Conservation (phyloP, 192 early-diverging fungal species). For the Rhizophagus clarus region DNA sequence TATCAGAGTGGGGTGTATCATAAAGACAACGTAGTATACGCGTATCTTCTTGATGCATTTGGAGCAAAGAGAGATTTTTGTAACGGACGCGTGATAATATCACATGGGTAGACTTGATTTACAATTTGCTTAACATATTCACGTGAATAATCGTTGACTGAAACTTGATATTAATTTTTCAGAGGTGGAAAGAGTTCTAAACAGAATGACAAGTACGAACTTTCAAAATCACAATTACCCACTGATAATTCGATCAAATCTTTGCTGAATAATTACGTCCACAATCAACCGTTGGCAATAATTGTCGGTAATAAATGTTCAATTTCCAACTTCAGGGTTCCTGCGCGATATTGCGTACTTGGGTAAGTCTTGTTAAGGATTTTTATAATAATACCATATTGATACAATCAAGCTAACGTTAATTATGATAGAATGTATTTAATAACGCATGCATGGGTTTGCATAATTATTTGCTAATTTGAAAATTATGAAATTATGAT, state of each 20-base stretch:
- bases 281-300: neutral
- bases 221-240: neutral
- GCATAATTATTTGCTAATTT: neutral
- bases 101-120: neutral
- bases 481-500: neutral
- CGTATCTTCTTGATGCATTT: neutral
- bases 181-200: neutral
- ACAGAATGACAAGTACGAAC: neutral
- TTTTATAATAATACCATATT: neutral
- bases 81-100: neutral
- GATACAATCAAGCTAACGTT: neutral
- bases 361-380: neutral
- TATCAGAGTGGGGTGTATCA: neutral
- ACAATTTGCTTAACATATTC: neutral
- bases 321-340: neutral
- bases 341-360: neutral
- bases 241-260: neutral
- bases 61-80: neutral
- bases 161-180: neutral
- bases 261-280: neutral
- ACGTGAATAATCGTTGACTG: neutral
- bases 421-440: neutral
- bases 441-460: conserved; percentile 1
- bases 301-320: neutral
- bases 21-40: neutral